Conservation (phyloP, 257 asterid species). For the Rauvolfia tetraphylla region DNA sequence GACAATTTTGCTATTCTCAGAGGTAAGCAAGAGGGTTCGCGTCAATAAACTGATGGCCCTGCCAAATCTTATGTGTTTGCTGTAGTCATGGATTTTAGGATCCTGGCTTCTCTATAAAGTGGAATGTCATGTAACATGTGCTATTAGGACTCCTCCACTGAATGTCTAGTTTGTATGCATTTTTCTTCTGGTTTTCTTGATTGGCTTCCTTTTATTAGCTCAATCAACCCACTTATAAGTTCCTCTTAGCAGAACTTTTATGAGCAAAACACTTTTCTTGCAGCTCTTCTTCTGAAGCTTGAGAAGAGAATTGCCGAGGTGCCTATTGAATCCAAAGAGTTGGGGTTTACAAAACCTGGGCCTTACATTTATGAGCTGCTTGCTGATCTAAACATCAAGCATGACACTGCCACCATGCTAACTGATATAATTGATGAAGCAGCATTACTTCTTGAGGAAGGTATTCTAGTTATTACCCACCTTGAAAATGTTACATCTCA, state of each 20-base stretch:
- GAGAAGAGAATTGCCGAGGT: constrained; percentile 84
- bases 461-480: constrained; percentile 35
- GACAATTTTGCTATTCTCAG: constrained; percentile 86
- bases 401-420: constrained; percentile 67
- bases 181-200: background rate
- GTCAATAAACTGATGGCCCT: background rate
- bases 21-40: constrained; percentile 42
- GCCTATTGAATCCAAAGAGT: constrained; percentile 78
- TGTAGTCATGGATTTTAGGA: background rate
- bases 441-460: constrained; percentile 83
- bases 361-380: constrained; percentile 90
- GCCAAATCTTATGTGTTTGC: background rate
- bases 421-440: constrained; percentile 76
- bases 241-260: constrained; percentile 7
- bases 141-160: background rate
- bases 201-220: background rate
- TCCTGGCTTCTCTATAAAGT: background rate
- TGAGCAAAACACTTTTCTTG: constrained; percentile 30
- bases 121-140: background rate
- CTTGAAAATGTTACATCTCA: constrained; percentile 19
- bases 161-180: background rate
- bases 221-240: background rate
- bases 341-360: constrained; percentile 90
- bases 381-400: constrained; percentile 72
- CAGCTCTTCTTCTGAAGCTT: constrained; percentile 95